Conservation (phyloP, 1,139 yeast genomes). For the Nakaseomyces nivariensis region DNA sequence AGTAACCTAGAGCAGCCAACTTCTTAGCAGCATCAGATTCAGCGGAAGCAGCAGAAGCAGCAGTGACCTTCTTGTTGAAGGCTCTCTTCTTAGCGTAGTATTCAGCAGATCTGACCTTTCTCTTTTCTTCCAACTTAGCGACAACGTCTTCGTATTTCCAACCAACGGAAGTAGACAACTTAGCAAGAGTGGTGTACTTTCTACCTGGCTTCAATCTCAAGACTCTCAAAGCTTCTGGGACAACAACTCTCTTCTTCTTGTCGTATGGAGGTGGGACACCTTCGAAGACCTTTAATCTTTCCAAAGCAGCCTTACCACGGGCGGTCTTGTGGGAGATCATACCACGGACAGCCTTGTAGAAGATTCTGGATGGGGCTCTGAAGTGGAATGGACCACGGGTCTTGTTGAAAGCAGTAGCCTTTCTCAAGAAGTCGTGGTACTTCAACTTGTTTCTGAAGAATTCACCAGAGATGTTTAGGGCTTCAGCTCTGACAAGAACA, state of each 20-base stretch:
- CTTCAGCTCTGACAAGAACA: conserved; percentile 96
- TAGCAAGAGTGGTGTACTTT: conserved; percentile 98
- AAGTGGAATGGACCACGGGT: conserved; percentile 99
- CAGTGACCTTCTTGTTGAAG: conserved; percentile 79
- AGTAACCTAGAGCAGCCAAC: conserved; percentile 81
- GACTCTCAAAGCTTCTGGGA: conserved; percentile 99
- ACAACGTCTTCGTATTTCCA: conserved; percentile 99
- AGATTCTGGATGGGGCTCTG: conserved; percentile 99
- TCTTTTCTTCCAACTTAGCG: conserved; percentile 96
- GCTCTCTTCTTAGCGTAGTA: conserved; percentile 98
- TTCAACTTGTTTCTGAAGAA: conserved; percentile 99
- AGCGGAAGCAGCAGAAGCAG: conserved; percentile 65
- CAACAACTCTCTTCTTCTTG: conserved; percentile 99
- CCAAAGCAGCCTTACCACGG: conserved; percentile 99
- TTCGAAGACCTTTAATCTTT: conserved; percentile 98
- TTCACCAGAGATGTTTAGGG: conserved; percentile 98
- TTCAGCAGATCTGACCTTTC: conserved; percentile 98
- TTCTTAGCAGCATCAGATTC: conserved; percentile 72
- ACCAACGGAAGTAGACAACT: conserved; percentile 94
- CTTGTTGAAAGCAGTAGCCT: conserved; percentile 98
- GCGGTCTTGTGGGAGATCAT: conserved; percentile 99
- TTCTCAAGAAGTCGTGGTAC: conserved; percentile 99
- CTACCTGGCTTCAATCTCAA: conserved; percentile 99
- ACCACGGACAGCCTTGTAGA: conserved; percentile 99
- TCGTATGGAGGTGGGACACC: conserved; percentile 99